Percentiles rank a stretch among this genome's conserved stretches.
These are phyloP conservation scores for Globisporangium cederbergense DNA, from an alignment of 352 stramenopile genomes.

Conservation along the genomic window DNA sequence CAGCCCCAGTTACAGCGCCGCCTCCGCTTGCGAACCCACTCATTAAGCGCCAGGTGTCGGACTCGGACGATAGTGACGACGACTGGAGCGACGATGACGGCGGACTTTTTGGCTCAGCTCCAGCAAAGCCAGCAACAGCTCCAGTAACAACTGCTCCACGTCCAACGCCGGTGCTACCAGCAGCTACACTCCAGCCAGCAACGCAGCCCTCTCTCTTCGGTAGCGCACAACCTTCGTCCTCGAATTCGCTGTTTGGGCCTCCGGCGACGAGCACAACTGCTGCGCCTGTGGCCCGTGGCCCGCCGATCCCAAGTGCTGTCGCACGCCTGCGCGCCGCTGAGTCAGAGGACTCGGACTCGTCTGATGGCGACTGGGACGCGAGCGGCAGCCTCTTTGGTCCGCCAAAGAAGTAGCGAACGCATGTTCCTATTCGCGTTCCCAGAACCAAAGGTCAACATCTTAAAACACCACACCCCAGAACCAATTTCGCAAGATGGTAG, in stretches of 20 bases:
- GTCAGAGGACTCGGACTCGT: slow-evolving; percentile 40
- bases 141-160: slow-evolving; percentile 11
- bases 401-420: slow-evolving; percentile 10
- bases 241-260: slow-evolving; percentile 23
- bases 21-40: slow-evolving; percentile 31
- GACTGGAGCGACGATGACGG: slow-evolving; percentile 62
- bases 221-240: neutral
- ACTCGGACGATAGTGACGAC: slow-evolving; percentile 46
- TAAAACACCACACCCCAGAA: neutral
- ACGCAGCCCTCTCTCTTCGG: slow-evolving; percentile 26
- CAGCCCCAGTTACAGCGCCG: slow-evolving; percentile 10
- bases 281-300: slow-evolving; percentile 23
- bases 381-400: slow-evolving; percentile 65
- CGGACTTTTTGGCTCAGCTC: slow-evolving; percentile 44
- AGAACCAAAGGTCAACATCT: neutral
- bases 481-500: neutral
- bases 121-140: slow-evolving; percentile 23
- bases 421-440: neutral
- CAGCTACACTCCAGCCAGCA: slow-evolving; percentile 4
- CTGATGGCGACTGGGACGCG: slow-evolving; percentile 55
- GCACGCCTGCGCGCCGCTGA: slow-evolving; percentile 42
- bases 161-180: slow-evolving; percentile 13
- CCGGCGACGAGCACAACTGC: slow-evolving; percentile 17
- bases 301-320: slow-evolving; percentile 46
- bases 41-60: slow-evolving; percentile 42